Conservation (phyloP, 768 basidiomycete species). For the Rhizopogon sp. region DNA sequence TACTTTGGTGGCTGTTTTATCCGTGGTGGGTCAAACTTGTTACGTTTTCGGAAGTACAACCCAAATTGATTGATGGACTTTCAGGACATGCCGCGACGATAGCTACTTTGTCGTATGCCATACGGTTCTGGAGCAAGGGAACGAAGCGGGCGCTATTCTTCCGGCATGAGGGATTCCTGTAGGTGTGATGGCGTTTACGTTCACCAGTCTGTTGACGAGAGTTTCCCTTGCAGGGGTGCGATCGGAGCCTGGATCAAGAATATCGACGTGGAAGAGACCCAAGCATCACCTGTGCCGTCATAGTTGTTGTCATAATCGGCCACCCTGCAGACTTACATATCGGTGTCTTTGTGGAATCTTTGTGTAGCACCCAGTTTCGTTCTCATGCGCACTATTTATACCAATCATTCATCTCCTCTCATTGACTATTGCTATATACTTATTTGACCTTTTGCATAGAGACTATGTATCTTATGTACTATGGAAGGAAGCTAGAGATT, state of each 20-base stretch:
- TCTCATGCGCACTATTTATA: constrained; percentile 4
- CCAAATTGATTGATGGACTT: background rate
- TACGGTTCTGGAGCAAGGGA: constrained; percentile 99
- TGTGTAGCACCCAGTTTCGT: background rate
- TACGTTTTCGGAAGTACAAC: background rate
- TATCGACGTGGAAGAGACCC: constrained; percentile 50
- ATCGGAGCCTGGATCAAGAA: constrained; percentile 99
- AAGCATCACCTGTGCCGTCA: constrained; percentile 3
- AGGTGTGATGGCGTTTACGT: constrained; percentile 30
- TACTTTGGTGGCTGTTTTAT: constrained; percentile 99
- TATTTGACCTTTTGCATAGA: background rate
- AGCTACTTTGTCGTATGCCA: constrained; percentile 95
- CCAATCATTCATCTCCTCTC: background rate
- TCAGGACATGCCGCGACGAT: constrained; percentile 95
- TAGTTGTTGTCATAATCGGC: background rate
- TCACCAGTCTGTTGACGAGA: constrained; percentile 2
- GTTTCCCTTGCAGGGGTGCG: constrained; percentile 55
- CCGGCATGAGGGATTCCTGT: constrained; percentile 97
- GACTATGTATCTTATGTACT: background rate
- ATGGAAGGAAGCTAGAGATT: background rate
- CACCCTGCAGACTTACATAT: background rate
- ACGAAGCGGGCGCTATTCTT: constrained; percentile 95
- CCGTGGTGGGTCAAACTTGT: constrained; percentile 57
- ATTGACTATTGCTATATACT: background rate
- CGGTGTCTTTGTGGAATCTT: background rate